A percentile compares a stretch with the other conserved stretches of the same genome.
phyloP scores from a whole-genome alignment of 108 stramenopile species.

The Nitzschia sp. region DNA sequence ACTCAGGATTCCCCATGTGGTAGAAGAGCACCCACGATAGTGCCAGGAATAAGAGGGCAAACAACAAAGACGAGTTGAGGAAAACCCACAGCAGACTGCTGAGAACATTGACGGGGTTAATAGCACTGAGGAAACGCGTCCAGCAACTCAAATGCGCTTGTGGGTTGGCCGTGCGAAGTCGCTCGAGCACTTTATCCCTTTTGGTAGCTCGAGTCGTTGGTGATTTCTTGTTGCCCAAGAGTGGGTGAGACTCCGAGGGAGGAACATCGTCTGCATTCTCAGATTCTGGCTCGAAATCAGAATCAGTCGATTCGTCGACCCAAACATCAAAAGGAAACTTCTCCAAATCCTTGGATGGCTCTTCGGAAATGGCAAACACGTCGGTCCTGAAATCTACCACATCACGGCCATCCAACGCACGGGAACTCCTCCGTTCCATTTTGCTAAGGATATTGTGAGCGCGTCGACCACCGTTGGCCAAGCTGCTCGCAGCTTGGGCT shows the following conservation, averaged over 20 bases:
- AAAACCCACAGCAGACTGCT: neutral
- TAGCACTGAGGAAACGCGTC: neutral
- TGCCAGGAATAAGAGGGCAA: slow-evolving; percentile 28
- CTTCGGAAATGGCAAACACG: neutral
- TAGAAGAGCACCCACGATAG: slow-evolving; percentile 47
- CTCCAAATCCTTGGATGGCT: neutral
- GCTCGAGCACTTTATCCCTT: neutral
- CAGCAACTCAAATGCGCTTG: neutral
- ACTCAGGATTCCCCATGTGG: slow-evolving; percentile 59
- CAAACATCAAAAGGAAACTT: slow-evolving; percentile 5
- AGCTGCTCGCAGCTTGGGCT: neutral
- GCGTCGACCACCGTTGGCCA: slow-evolving; percentile 9
- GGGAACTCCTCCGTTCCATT: neutral
- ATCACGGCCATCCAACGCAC: neutral
- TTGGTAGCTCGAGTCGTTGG: too few species aligned
- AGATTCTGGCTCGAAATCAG: neutral
- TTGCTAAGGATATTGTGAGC: slow-evolving; percentile 14
- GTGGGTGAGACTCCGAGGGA: neutral
- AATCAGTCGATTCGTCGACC: neutral
- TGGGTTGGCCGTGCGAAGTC: neutral
- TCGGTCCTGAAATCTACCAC: neutral
- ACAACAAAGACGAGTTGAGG: slow-evolving; percentile 10
- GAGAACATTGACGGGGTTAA: slow-evolving; percentile 13
- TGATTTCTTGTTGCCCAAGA: neutral
- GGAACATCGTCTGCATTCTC: neutral